Evolutionary conservation across 2,329 filamentous ascomycete genomes (phyloP).

Genomic region (Monilinia polystroma): DNA sequence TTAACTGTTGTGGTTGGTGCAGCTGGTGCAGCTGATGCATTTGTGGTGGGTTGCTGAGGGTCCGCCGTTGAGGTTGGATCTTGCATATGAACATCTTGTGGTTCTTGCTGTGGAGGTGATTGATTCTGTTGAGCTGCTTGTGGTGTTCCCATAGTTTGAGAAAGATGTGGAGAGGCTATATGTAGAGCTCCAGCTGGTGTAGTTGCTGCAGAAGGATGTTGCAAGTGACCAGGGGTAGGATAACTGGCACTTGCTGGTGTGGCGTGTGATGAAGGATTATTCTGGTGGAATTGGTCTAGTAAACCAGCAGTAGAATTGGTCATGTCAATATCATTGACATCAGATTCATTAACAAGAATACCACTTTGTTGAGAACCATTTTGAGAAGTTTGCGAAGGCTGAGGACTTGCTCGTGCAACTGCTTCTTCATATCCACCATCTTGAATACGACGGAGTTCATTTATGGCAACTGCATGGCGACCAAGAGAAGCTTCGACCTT

Average conservation of each 20-base stretch:
- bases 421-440: slow-evolving; percentile 71
- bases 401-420: slow-evolving; percentile 35
- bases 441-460: slow-evolving; percentile 68
- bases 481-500: slow-evolving; percentile 72
- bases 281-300: slow-evolving; percentile 68
- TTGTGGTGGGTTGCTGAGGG: slow-evolving; percentile 25
- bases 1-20: slow-evolving; percentile 39
- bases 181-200: slow-evolving; percentile 49
- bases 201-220: slow-evolving; percentile 56
- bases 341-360: slow-evolving; percentile 57
- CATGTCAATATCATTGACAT: slow-evolving; percentile 55
- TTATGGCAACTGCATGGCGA: slow-evolving; percentile 62
- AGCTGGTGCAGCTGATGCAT: background rate
- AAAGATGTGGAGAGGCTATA: slow-evolving; percentile 47
- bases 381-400: slow-evolving; percentile 54
- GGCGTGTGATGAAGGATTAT: slow-evolving; percentile 53
- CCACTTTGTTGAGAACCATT: slow-evolving; percentile 55
- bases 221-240: slow-evolving; percentile 59
- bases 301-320: slow-evolving; percentile 60
- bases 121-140: slow-evolving; percentile 28
- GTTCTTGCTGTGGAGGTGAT: slow-evolving; percentile 18
- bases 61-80: slow-evolving; percentile 20
- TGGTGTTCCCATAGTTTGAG: slow-evolving; percentile 35
- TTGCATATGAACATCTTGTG: slow-evolving; percentile 27
- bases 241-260: slow-evolving; percentile 56